A percentile compares a stretch with the other conserved stretches of the same genome.
phyloP scores from a whole-genome alignment of 768 basidiomycete species.

The Crucibulum laeve region DNA sequence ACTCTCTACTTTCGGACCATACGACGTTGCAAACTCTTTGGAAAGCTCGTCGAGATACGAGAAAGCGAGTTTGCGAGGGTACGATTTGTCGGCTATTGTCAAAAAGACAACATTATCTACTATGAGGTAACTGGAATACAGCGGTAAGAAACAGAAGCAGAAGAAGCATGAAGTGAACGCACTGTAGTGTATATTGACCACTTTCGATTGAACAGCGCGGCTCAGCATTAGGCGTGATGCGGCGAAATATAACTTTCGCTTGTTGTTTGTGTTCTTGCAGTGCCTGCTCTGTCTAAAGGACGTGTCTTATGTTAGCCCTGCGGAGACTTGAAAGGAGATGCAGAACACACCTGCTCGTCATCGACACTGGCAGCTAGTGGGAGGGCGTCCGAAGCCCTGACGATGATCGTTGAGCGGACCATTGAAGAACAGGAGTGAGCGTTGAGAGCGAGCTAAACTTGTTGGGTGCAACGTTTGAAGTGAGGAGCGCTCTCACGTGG shows the following conservation, averaged over 20 bases:
- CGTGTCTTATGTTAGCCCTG: slow-evolving; percentile 21
- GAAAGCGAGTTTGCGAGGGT: slow-evolving; percentile 95
- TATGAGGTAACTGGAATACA: slow-evolving; percentile 79
- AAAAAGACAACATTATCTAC: slow-evolving; percentile 92
- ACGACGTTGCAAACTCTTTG: slow-evolving; percentile 91
- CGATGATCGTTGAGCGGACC: slow-evolving; percentile 87
- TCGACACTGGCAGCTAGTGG: slow-evolving; percentile 96
- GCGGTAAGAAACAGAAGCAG: slow-evolving; percentile 3
- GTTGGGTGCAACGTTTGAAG: neutral
- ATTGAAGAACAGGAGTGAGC: slow-evolving; percentile 31
- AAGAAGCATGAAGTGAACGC: slow-evolving; percentile 25
- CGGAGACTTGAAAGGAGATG: slow-evolving; percentile 2
- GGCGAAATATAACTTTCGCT: slow-evolving; percentile 92
- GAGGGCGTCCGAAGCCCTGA: slow-evolving; percentile 80
- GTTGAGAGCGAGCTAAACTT: neutral
- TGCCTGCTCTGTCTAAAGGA: slow-evolving; percentile 79
- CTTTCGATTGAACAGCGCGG: slow-evolving; percentile 97
- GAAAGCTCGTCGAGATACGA: slow-evolving; percentile 96
- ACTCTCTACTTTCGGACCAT: slow-evolving; percentile 89
- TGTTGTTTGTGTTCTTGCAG: slow-evolving; percentile 99
- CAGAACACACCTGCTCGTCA: slow-evolving; percentile 78
- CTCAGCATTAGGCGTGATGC: slow-evolving; percentile 91
- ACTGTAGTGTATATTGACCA: slow-evolving; percentile 95
- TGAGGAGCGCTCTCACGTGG: neutral
- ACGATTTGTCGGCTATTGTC: slow-evolving; percentile 94